A percentile compares a stretch with the other conserved stretches of the same genome.
Conservation (phyloP, 306 rosid genomes). For the Glycyrrhiza uralensis region DNA sequence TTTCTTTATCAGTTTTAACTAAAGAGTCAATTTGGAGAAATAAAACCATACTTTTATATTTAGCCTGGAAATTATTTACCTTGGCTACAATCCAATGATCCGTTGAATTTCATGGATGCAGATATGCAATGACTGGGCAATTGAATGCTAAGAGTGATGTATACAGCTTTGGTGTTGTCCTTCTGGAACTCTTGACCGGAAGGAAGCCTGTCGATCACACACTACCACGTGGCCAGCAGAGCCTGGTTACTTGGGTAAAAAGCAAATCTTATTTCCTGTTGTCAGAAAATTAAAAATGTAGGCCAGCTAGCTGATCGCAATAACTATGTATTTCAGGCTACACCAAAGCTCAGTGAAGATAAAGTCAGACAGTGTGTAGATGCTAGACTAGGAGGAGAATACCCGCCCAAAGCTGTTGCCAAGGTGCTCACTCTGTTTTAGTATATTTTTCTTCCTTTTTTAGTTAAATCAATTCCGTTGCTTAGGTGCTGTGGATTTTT, state of each 20-base stretch:
- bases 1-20: conserved; percentile 16
- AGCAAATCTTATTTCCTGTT: conserved; percentile 38
- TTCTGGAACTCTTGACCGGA: conserved; percentile 91
- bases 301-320: conserved; percentile 38
- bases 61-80: not conserved
- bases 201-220: conserved; percentile 95
- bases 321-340: conserved; percentile 59
- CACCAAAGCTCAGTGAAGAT: conserved; percentile 94
- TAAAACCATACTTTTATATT: conserved; percentile 1
- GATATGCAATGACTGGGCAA: conserved; percentile 97
- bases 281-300: not conserved
- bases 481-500: not conserved
- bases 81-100: not conserved
- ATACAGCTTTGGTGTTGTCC: conserved; percentile 92
- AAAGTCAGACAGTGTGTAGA: conserved; percentile 90
- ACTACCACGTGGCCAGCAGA: conserved; percentile 90
- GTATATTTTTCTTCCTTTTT: not conserved
- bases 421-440: conserved; percentile 45
- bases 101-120: conserved; percentile 41
- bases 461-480: too few relatives aligned
- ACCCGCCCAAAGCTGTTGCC: conserved; percentile 93
- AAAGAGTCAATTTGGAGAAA: conserved; percentile 14
- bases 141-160: conserved; percentile 94
- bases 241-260: conserved; percentile 90
- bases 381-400: conserved; percentile 78